Evolutionary conservation across 1,284 basidiomycete species (phyloP).

Genomic region (Cutaneotrichosporon dermatis): DNA sequence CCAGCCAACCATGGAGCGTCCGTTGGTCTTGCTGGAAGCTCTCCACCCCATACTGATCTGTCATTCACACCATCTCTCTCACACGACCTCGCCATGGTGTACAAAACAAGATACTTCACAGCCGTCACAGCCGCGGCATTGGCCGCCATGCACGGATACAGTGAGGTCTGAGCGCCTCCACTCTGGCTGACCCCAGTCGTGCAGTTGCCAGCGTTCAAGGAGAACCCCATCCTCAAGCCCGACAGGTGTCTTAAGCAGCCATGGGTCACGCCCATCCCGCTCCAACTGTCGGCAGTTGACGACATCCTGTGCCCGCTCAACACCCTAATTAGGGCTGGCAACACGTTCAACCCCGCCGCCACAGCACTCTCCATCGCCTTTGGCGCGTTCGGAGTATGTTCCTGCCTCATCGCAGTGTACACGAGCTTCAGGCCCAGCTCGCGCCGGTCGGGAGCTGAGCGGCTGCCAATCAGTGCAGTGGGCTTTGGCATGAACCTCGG

Average conservation of each 20-base stretch:
- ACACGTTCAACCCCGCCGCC: neutral
- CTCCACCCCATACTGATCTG: too few species aligned
- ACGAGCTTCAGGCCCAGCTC: constrained; percentile 15
- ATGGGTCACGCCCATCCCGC: neutral
- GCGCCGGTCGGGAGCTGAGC: constrained; percentile 3
- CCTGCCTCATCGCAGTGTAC: constrained; percentile 12
- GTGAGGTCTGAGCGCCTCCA: neutral
- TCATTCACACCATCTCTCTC: too few species aligned
- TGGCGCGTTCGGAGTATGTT: constrained; percentile 4
- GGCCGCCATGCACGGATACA: neutral
- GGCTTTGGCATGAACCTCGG: constrained; percentile 18
- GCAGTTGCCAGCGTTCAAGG: neutral
- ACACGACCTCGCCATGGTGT: too few species aligned
- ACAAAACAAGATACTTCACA: neutral
- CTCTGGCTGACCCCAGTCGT: neutral
- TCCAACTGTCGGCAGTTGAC: constrained; percentile 1
- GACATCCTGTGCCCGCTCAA: constrained; percentile 13
- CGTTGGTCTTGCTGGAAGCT: too few species aligned
- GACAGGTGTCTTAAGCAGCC: constrained; percentile 13
- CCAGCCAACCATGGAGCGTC: too few species aligned
- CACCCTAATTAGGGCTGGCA: constrained; percentile 2
- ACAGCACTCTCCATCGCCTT: constrained; percentile 4
- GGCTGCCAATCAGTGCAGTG: constrained; percentile 5
- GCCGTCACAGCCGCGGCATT: constrained; percentile 4
- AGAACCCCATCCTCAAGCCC: neutral